These are phyloP conservation scores for Kodamaea sagamina DNA, from an alignment of 805 yeast genomes.

Conservation along the genomic window DNA sequence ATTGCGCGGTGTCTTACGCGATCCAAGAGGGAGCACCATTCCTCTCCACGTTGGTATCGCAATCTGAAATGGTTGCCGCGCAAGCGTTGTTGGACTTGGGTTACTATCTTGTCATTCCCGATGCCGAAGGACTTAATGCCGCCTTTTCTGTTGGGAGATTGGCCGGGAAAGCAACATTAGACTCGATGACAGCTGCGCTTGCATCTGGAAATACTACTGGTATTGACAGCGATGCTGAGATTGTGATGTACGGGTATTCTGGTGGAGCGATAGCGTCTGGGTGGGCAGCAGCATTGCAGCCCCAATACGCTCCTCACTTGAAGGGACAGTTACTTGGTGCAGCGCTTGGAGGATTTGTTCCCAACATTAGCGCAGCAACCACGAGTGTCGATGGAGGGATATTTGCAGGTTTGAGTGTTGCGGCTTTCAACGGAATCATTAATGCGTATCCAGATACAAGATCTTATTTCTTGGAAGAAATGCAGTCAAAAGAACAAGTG, in stretches of 20 bases:
- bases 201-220: conserved; percentile 24
- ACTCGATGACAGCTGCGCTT: conserved; percentile 22
- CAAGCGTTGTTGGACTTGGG: conserved; percentile 21
- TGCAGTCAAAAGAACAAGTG: background rate
- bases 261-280: conserved; percentile 28
- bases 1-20: conserved; percentile 32
- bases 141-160: conserved; percentile 22
- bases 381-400: conserved; percentile 25
- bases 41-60: conserved; percentile 7
- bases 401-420: conserved; percentile 32
- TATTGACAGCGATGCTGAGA: conserved; percentile 17
- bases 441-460: conserved; percentile 31
- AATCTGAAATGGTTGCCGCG: conserved; percentile 20
- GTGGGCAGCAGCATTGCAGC: conserved; percentile 29
- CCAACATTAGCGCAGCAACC: conserved; percentile 32
- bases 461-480: background rate
- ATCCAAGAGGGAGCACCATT: conserved; percentile 17
- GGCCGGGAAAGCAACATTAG: conserved; percentile 23
- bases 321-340: conserved; percentile 25
- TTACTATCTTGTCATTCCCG: conserved; percentile 23
- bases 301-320: conserved; percentile 28
- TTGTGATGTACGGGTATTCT: conserved; percentile 26
- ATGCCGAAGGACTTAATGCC: conserved; percentile 23
- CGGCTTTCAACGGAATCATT: conserved; percentile 32
- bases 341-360: conserved; percentile 39